Base-by-base conservation (phyloP, 495 filamentous ascomycete genomes). In the Corynascus novoguineensis region DNA sequence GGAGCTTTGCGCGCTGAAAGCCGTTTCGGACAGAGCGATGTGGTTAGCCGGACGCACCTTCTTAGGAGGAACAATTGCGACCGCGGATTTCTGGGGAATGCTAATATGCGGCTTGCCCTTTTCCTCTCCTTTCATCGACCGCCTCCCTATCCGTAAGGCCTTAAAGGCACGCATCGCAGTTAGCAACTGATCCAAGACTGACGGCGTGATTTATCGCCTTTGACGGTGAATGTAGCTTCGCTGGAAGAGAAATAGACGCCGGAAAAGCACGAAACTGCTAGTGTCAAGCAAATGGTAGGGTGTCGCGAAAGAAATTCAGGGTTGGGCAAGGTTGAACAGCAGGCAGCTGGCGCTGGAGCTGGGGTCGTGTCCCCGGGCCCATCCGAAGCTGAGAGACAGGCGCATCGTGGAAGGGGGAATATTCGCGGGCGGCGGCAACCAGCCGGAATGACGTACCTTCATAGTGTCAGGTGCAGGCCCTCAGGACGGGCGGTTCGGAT, bases 41-140 rank as follows among this genome's bases (percentile, higher is more conserved):
- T n/a, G n/a, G n/a, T n/a, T n/a, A 24, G 54, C 55, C 44, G 59
- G 35, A 75, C 81, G 67, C 71, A 98, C 93, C 84, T 96, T 97
- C 74, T 96, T 97, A 0, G 93, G 93, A 60, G 93, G 92, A 29
- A 92, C 81, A 68, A 98, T 98, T 10, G 93, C 91, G 57, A 95
- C 81, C n/a, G 92, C 89, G 40, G 90, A 86, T 68, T 98, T 98
- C 54, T 89, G 89, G 1, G 91, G 87, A 47, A 97, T 90, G 42
- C 89, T 90, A 64, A 92, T 84, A 64, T 92, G 88, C 56, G 88
- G 85, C 62, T 85, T 81, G 59, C 86, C 86, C 69, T 78, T 74
- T 75, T 88, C 91, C 55, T 92, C 89, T 64, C 86, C 86, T 74
- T 93, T 95, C 75, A 93, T 83, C 54, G 89, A 92, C 65, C 90